Percentiles rank a stretch among this genome's conserved stretches.
Evolutionary conservation across 2,329 filamentous ascomycete genomes (phyloP).

Genomic region (Apiospora pterosperma): DNA sequence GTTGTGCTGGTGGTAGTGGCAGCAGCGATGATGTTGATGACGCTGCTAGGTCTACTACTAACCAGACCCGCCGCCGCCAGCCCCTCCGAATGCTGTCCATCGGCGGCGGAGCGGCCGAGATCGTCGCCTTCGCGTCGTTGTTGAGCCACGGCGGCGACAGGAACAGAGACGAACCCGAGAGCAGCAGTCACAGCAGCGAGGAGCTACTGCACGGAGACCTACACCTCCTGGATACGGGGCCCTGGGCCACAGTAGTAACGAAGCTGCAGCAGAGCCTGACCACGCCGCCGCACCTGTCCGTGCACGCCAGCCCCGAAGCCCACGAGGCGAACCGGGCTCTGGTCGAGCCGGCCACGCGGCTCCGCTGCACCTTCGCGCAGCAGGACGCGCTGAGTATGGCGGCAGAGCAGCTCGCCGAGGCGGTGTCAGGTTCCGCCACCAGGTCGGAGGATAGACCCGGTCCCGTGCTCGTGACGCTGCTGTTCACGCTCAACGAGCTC

Average conservation of each 20-base stretch:
- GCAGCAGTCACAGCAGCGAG: neutral
- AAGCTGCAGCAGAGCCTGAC: conserved; percentile 57
- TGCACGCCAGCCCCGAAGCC: conserved; percentile 47
- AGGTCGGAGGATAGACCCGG: neutral
- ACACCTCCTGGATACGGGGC: conserved; percentile 75
- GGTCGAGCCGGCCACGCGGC: conserved; percentile 30
- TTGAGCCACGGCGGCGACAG: conserved; percentile 19
- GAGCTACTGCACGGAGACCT: conserved; percentile 33
- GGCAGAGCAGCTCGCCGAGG: neutral
- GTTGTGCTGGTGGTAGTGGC: neutral
- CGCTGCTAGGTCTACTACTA: conserved; percentile 3
- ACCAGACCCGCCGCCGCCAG: neutral
- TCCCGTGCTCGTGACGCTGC: conserved; percentile 67
- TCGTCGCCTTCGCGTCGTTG: conserved; percentile 51
- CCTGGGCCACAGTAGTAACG: conserved; percentile 65
- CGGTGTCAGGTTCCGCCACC: neutral
- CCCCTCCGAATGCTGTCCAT: conserved; percentile 42
- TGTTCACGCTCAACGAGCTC: conserved; percentile 95
- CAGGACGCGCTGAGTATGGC: conserved; percentile 45
- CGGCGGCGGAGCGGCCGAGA: conserved; percentile 59
- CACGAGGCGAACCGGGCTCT: conserved; percentile 43
- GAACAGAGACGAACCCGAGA: neutral
- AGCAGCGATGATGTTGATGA: neutral
- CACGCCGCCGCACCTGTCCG: conserved; percentile 45
- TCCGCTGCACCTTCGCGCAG: conserved; percentile 42